Conservation (phyloP, 768 basidiomycete genomes). For the Lactarius tabidus region DNA sequence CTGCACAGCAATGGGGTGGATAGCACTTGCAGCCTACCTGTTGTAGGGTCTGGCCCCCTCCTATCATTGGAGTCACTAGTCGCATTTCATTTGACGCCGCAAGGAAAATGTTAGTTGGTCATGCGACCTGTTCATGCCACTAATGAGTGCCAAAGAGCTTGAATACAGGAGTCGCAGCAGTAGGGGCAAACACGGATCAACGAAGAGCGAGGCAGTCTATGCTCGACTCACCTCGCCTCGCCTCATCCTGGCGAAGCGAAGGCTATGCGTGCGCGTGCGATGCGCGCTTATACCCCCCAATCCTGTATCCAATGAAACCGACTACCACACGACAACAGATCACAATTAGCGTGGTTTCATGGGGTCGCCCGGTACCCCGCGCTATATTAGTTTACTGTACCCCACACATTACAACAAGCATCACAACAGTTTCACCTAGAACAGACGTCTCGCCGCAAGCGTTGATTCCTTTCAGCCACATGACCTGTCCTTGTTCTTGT, state of each 20-base stretch:
- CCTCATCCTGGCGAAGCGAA: neutral
- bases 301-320: neutral
- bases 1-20: neutral
- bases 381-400: conserved; percentile 7
- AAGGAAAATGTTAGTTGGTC: conserved; percentile 5
- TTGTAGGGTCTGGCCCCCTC: conserved; percentile 7
- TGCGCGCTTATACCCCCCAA: neutral
- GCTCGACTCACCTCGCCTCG: conserved; percentile 4
- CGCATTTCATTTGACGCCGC: conserved; percentile 20
- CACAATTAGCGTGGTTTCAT: neutral
- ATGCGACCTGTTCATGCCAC: conserved; percentile 9
- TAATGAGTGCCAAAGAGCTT: neutral
- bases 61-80: conserved; percentile 18
- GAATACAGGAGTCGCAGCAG: neutral
- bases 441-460: conserved; percentile 14
- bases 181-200: neutral
- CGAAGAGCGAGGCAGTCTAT: neutral
- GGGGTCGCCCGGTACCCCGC: conserved; percentile 11
- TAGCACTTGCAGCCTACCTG: neutral
- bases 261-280: neutral
- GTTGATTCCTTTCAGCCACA: conserved; percentile 19
- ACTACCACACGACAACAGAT: neutral
- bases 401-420: conserved; percentile 19
- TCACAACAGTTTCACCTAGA: conserved; percentile 9
- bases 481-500: conserved; percentile 12